Percentiles rank a stretch among this genome's conserved stretches.
Conservation (phyloP, 257 asterid genomes). For the Primulina eburnea region DNA sequence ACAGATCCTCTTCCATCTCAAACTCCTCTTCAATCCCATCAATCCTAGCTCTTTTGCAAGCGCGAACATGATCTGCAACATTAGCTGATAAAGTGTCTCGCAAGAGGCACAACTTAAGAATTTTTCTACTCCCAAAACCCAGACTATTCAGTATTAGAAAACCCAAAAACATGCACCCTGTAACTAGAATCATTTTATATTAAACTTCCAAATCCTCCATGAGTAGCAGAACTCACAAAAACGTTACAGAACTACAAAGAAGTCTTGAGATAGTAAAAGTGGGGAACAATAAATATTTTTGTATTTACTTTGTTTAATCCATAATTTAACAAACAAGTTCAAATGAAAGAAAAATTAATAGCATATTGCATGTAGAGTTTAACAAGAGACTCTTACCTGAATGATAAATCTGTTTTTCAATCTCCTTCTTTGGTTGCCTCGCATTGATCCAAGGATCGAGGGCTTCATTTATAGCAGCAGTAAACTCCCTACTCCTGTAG, state of each 20-base stretch:
- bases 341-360: slow-evolving; percentile 14
- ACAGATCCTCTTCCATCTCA: slow-evolving; percentile 52
- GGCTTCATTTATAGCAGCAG: slow-evolving; percentile 97
- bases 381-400: slow-evolving; percentile 48
- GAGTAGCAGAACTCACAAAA: slow-evolving; percentile 14
- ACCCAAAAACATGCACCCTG: neutral
- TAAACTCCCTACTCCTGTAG: slow-evolving; percentile 93
- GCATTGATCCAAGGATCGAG: slow-evolving; percentile 97
- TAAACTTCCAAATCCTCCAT: neutral
- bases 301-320: neutral
- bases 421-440: slow-evolving; percentile 87
- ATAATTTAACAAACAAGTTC: neutral
- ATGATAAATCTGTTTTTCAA: slow-evolving; percentile 45
- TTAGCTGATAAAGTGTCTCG: slow-evolving; percentile 12
- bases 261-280: neutral
- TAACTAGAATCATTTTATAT: neutral
- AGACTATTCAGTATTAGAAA: neutral
- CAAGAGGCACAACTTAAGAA: neutral
- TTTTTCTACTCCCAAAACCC: neutral
- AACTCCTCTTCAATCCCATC: slow-evolving; percentile 66
- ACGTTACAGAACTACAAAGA: slow-evolving; percentile 12
- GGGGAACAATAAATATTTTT: neutral
- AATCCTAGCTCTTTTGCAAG: slow-evolving; percentile 61
- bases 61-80: slow-evolving; percentile 61
- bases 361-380: slow-evolving; percentile 13